phyloP scores from a whole-genome alignment of 83 land plant genomes.

The Picea abies region DNA sequence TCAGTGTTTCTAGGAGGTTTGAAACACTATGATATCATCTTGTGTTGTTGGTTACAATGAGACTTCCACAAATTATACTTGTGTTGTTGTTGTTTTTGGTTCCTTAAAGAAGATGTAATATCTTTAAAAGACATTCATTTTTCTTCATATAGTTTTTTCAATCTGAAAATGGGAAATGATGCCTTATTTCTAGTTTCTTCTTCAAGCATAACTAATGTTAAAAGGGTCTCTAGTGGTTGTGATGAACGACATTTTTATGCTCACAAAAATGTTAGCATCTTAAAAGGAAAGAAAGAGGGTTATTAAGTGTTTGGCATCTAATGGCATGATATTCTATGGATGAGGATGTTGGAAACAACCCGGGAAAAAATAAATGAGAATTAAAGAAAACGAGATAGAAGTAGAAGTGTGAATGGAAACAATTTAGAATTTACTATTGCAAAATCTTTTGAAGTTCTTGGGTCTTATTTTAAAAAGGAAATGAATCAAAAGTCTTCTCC shows the following conservation, averaged over 20 bases:
- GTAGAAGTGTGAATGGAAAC: no score
- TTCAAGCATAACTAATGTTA: background rate
- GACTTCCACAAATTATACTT: no score
- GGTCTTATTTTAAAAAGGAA: constrained; percentile 46
- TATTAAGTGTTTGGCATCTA: constrained; percentile 40
- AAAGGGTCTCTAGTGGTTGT: background rate
- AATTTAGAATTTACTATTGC: no score
- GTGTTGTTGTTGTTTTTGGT: no score
- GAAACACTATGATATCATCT: no score
- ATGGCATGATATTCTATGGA: constrained; percentile 59
- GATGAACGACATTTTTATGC: constrained; percentile 19
- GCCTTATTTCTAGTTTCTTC: constrained; percentile 38
- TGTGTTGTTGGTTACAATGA: no score
- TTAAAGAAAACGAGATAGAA: constrained; percentile 36
- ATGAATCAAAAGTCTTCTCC: constrained; percentile 52
- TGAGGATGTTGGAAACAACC: constrained; percentile 55
- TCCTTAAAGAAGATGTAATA: no score
- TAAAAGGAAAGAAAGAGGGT: constrained; percentile 4
- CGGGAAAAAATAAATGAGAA: constrained; percentile 56
- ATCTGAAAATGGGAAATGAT: constrained; percentile 38
- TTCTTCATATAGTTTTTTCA: constrained; percentile 26
- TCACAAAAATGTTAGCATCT: constrained; percentile 27
- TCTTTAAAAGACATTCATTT: constrained; percentile 12
- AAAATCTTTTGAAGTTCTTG: constrained; percentile 42
- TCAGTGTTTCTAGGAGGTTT: no score